Evolutionary conservation across 2,329 filamentous ascomycete species (phyloP), one percentile per base, ranked within the genome.

Genomic region (Talaromyces atroroseus): DNA sequence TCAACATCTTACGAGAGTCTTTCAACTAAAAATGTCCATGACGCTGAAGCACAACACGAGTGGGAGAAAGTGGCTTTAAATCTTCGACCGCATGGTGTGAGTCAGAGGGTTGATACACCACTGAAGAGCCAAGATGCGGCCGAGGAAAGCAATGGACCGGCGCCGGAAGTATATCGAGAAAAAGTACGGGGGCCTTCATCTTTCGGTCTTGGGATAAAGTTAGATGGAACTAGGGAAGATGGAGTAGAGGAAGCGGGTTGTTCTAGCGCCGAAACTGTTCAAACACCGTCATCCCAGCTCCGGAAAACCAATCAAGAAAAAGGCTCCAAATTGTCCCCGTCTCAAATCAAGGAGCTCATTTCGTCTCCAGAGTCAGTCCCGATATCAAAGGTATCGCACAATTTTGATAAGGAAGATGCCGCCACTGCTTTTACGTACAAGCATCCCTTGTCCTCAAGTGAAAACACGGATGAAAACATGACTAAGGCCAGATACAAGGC

Each of bases 261-360:
- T 16, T 8, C 18, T 20, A 21, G 45, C 45, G 11, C 8, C 20
- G 20, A 21, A 21, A 38, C 49, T 23, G 26, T 2, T 10, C 36
- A 38, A n/a, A 47, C 20, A 47, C 5, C 51, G n/a, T 47, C 50
- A 4, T 53, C 56, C 3, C 45, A n/a, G 2, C 21, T 50, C n/a
- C 45, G 29, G n/a, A 58, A 49, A n/a, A 38, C 54, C 44, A 59
- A 57, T 18, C 63, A 76, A n/a, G 74, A 55, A 29, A 55, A 70
- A 58, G 64, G 75, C 3, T 66, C 78, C 52, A 81, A 79, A 62
- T 68, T 82, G 32, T 81, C 79, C 5, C 74, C 75, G 3, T 72
- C 72, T 26, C 73, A 80, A 63, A 76, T 82, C 4, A 71, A 78
- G 23, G 77, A 80, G 40, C 70, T 82, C 45, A 78, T 77, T 12